Conservation (phyloP, 2,329 filamentous ascomycete genomes). For the Fusarium sp. region DNA sequence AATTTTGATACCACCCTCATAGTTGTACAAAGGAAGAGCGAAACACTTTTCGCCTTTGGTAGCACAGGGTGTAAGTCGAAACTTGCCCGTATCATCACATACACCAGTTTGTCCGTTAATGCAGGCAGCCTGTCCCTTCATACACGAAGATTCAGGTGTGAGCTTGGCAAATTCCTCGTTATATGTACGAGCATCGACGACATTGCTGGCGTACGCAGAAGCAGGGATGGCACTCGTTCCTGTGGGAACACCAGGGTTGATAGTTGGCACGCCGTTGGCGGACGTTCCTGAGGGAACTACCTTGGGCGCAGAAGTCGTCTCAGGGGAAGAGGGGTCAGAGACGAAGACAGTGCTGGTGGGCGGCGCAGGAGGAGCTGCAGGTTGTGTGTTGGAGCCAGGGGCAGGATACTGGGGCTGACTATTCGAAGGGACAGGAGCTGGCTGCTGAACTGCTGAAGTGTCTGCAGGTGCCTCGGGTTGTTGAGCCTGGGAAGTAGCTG, state of each 20-base stretch:
- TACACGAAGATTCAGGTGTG: conserved; percentile 61
- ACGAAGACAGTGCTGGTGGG: conserved; percentile 18
- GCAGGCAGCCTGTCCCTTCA: conserved; percentile 62
- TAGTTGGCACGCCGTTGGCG: conserved; percentile 58
- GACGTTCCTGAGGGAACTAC: conserved; percentile 45
- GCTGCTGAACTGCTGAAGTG: conserved; percentile 22
- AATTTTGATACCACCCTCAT: conserved; percentile 60
- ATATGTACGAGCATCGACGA: conserved; percentile 58
- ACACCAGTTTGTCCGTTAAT: conserved; percentile 62
- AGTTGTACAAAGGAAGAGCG: conserved; percentile 66
- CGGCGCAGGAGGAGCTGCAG: conserved; percentile 3
- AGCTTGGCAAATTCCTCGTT: conserved; percentile 62
- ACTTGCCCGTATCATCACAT: conserved; percentile 59
- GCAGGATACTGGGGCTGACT: conserved; percentile 3
- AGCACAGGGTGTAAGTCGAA: conserved; percentile 55
- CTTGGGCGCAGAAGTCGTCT: conserved; percentile 17
- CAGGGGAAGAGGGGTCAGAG: conserved; percentile 25
- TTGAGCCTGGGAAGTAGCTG: neutral
- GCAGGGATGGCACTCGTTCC: conserved; percentile 57
- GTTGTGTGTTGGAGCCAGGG: conserved; percentile 16
- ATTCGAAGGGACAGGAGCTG: conserved; percentile 16
- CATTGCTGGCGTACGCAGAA: conserved; percentile 58
- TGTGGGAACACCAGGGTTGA: conserved; percentile 51
- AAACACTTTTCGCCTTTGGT: conserved; percentile 57
- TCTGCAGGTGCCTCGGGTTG: neutral